These are phyloP conservation scores for Buddleja alternifolia DNA, from an alignment of 257 asterid genomes.

Conservation along the genomic window DNA sequence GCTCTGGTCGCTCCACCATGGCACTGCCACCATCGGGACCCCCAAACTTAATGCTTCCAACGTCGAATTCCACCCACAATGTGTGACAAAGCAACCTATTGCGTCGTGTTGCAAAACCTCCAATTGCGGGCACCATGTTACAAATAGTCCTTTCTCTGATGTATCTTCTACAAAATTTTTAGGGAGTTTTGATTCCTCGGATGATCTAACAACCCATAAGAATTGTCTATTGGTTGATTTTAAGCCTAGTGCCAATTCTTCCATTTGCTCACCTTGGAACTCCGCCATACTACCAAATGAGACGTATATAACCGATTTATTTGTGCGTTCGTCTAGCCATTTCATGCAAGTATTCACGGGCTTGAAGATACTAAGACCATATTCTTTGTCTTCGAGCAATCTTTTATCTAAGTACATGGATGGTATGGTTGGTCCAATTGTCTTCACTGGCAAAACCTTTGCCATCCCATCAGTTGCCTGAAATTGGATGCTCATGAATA, in stretches of 20 bases:
- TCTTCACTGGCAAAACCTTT: slow-evolving; percentile 15
- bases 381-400: slow-evolving; percentile 22
- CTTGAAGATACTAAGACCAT: slow-evolving; percentile 31
- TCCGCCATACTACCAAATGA: slow-evolving; percentile 38
- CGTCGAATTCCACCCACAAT: slow-evolving; percentile 46
- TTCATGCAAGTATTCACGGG: slow-evolving; percentile 22
- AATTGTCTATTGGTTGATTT: slow-evolving; percentile 20
- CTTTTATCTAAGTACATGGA: slow-evolving; percentile 37
- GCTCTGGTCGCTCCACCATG: slow-evolving; percentile 37
- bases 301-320: slow-evolving; percentile 29
- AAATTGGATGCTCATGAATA: background rate
- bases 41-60: slow-evolving; percentile 38
- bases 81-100: slow-evolving; percentile 35
- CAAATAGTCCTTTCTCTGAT: slow-evolving; percentile 30
- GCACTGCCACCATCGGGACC: slow-evolving; percentile 39
- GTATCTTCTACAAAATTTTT: slow-evolving; percentile 3
- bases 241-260: slow-evolving; percentile 30
- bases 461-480: slow-evolving; percentile 34
- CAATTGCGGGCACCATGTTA: slow-evolving; percentile 39
- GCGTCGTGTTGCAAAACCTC: slow-evolving; percentile 35
- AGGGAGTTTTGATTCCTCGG: slow-evolving; percentile 35
- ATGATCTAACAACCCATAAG: slow-evolving; percentile 38
- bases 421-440: slow-evolving; percentile 39
- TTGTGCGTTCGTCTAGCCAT: slow-evolving; percentile 25
- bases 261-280: slow-evolving; percentile 23